phyloP scores from a whole-genome alignment of 2,329 filamentous ascomycete species.

The Penicillium sp. region DNA sequence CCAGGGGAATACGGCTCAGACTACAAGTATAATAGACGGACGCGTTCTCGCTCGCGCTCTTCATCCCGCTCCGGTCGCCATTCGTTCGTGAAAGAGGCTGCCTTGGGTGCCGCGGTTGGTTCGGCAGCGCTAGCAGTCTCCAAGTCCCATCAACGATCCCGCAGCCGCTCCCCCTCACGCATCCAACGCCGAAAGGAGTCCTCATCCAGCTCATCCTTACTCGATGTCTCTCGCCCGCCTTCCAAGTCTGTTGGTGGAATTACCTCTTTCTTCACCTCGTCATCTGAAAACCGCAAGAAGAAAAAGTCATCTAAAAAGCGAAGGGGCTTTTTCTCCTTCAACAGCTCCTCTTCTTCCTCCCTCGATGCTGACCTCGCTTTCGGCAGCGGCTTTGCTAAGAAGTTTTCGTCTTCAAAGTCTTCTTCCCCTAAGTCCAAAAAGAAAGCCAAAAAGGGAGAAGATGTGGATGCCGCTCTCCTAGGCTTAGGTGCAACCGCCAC shows the following conservation, averaged over 20 bases:
- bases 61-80: constrained; percentile 29
- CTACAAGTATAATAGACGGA: constrained; percentile 31
- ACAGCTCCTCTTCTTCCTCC: constrained; percentile 65
- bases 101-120: constrained; percentile 39
- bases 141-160: constrained; percentile 26
- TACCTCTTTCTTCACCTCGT: constrained; percentile 61
- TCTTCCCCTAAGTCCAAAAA: constrained; percentile 40
- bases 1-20: constrained; percentile 38
- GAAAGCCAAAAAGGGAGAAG: constrained; percentile 28
- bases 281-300: constrained; percentile 52
- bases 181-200: constrained; percentile 38
- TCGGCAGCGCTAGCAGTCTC: constrained; percentile 28
- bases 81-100: constrained; percentile 34
- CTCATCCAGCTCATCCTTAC: constrained; percentile 58
- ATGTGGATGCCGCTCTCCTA: constrained; percentile 49
- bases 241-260: constrained; percentile 55
- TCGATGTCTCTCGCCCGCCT: constrained; percentile 63
- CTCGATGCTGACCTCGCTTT: constrained; percentile 68
- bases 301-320: constrained; percentile 48
- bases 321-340: constrained; percentile 56
- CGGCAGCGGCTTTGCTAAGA: constrained; percentile 54
- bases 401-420: no score
- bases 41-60: constrained; percentile 46
- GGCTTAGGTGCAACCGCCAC: constrained; percentile 49
- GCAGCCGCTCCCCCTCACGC: constrained; percentile 39